Base-by-base conservation (phyloP, 2,329 filamentous ascomycete species). In the Verticillium longisporum region DNA sequence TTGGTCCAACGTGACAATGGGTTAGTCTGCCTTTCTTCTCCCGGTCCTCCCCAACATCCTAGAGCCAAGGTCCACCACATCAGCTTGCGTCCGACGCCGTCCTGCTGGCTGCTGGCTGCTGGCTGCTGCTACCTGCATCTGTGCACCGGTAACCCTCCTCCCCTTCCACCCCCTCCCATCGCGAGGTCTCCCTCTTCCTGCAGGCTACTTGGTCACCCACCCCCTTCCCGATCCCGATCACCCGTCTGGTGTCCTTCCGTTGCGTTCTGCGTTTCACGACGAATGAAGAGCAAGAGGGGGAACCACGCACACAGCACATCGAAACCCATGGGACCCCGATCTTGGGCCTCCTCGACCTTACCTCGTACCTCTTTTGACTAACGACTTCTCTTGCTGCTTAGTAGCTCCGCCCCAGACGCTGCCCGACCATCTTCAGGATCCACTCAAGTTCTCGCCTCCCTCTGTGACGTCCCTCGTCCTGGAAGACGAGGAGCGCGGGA, bases 341-440 rank as follows among this genome's bases (percentile, higher is more conserved):
- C 14, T 13, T 21, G 15, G 36, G 18, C 26, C 14, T 18, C 31
- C 45, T 34, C 5, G 34, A 45, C 37, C 7, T 33, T 57, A 18
- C 10, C 33, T 9, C 26, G 31, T 54, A 62, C 58, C 61, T 6
- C 18, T 18, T 18, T 61, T 60, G 59, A 61, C 64, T 65, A 37
- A 65, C 63, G 60, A 66, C 63, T 63, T 58, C 61, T 65, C 60
- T 9, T 14, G 10, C n/a, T 26, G 57, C 45, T 11, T 63, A 66
- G 61, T 69, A 86, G 83, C 82, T 78, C 80, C 81, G 78, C 84
- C 83, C 73, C 82, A 85, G 78, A 78, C 81, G 76, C 75, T 80
- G 77, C 79, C 81, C 73, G 83, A 85, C 70, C 80, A 82, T 70
- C 71, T 76, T 66, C 76, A 79, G 71, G 81, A 84, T 68, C 74